Conservation (phyloP, 2,329 filamentous ascomycete species). For the Pseudogymnoascus sp. region DNA sequence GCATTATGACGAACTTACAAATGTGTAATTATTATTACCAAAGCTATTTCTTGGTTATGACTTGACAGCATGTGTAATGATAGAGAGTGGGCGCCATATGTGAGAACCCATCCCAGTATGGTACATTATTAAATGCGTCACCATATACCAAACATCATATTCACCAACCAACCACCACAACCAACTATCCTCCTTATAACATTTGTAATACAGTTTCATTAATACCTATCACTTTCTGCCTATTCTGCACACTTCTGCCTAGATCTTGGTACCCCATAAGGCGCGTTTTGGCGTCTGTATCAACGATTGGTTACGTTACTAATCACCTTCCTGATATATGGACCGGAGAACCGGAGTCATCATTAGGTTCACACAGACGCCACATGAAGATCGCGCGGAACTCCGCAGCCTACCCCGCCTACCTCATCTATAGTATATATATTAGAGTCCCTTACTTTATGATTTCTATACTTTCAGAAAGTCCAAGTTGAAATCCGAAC, state of each 20-base stretch:
- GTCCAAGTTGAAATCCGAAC: not conserved
- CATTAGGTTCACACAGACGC: not conserved
- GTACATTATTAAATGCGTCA: not conserved
- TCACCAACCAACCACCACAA: not conserved
- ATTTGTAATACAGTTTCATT: not conserved
- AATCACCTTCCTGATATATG: not conserved
- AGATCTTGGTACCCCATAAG: not conserved
- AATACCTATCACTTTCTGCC: not conserved
- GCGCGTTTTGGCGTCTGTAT: not conserved
- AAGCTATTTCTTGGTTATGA: not conserved
- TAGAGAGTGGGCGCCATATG: not conserved
- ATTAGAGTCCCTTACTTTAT: not conserved
- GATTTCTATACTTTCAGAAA: not conserved
- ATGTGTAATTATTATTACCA: slow-evolving; percentile 4
- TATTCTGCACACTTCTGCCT: not conserved
- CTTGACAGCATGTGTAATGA: not conserved
- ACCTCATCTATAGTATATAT: not conserved
- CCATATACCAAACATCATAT: not conserved
- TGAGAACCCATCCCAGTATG: not conserved
- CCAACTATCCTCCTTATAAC: not conserved
- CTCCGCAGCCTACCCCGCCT: not conserved
- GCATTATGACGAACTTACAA: not conserved
- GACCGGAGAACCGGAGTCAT: not conserved
- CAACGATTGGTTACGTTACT: not conserved
- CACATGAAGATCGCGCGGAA: not conserved